Base-by-base conservation (phyloP, 345 rosid species). In the Clausena lansium region DNA sequence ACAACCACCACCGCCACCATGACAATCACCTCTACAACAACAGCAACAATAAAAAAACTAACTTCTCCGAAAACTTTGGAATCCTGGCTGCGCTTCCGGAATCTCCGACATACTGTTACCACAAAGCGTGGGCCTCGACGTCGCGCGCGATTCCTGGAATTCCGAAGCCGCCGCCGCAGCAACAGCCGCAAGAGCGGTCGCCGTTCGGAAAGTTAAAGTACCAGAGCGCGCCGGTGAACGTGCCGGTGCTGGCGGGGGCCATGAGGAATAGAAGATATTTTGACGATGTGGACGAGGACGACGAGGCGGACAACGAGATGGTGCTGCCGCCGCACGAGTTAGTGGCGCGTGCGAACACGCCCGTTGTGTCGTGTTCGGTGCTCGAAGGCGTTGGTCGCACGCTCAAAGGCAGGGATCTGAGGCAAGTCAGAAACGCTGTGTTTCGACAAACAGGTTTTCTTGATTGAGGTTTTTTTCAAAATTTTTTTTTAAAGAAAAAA, bases 321-420 rank as follows among this genome's bases (percentile, higher is more conserved):
- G 87, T 88, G 92, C 84, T 94, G 78, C 94, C 97, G 35, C 98
- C 98, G n/a, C 98, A 94, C 62, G 94, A 91, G 90, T 89, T 92
- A 45, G 94, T 94, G 82, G 95, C 93, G 25, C 83, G 91, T 87
- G 82, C 94, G 17, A 86, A 89, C 76, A 83, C 95, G 28, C 88
- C 91, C 17, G 50, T 78, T 32, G 28, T 92, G 55, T 83, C 95
- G 3, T 87, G 89, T 85, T 91, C 97, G 2, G 97, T 94, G 82
- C 89, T 94, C 45, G 98, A 92, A 82, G 98, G 97, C 36, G 94
- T 86, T 2, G 98, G 98, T 33, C 84, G 97, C 78, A 94, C 97
- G 55, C 94, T 94, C 36, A 94, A 92, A 84, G 98, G 98, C 77
- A 92, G 95, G 83, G 97, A 94, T 88, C 89, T 92, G 32, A 77